phyloP scores from a whole-genome alignment of 164 flowering plant genomes.

The Magnolia kwangsiensis region DNA sequence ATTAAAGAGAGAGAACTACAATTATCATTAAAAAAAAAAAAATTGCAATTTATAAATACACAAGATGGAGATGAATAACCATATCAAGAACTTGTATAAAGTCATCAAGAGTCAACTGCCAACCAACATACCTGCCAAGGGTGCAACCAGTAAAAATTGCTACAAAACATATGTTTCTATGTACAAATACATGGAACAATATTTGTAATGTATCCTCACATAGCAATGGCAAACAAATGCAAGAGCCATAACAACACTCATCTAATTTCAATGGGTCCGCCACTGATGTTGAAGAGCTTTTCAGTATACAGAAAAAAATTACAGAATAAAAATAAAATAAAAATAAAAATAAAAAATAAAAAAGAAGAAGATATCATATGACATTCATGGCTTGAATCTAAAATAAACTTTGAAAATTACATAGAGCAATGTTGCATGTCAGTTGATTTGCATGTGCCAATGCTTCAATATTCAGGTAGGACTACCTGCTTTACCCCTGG shows the following conservation, averaged over 20 bases:
- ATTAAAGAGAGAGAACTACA: too few species aligned
- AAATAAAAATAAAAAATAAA: not conserved
- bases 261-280: conserved; percentile 90
- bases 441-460: not conserved
- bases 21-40: too few species aligned
- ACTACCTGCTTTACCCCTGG: conserved; percentile 41
- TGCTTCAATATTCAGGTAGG: not conserved
- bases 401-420: not conserved
- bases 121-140: conserved; percentile 82
- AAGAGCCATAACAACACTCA: conserved; percentile 97
- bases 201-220: conserved; percentile 37
- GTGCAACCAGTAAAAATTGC: conserved; percentile 15
- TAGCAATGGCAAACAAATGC: conserved; percentile 98
- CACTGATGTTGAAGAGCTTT: conserved; percentile 94
- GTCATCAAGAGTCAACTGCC: conserved; percentile 80
- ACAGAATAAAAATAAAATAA: not conserved
- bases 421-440: not conserved
- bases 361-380: not conserved
- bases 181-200: not conserved
- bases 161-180: not conserved
- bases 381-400: not conserved
- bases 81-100: conserved; percentile 27
- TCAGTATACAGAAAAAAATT: not conserved
- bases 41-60: not conserved
- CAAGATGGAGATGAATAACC: not conserved